Conservation (phyloP, 192 early-diverging fungal species). For the Rhizophagus clarus region DNA sequence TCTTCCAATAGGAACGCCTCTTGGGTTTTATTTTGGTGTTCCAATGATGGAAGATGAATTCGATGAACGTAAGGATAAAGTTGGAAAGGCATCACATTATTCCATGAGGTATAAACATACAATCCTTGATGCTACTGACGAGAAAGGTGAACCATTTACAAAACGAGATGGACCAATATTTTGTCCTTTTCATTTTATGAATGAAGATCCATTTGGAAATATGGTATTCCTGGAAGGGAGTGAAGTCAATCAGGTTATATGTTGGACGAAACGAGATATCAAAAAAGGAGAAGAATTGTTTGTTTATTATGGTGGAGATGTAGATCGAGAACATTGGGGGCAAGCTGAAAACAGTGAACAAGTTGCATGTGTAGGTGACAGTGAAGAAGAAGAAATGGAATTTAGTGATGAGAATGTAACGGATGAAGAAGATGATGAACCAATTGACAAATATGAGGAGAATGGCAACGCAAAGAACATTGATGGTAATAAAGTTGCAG, state of each 20-base stretch:
- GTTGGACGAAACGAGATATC: slow-evolving; percentile 71
- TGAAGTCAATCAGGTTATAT: slow-evolving; percentile 87
- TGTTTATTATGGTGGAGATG: slow-evolving; percentile 84
- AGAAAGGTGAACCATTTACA: slow-evolving; percentile 71
- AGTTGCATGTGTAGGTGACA: neutral
- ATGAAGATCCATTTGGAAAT: slow-evolving; percentile 61
- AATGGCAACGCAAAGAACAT: neutral
- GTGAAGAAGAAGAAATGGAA: slow-evolving; percentile 15
- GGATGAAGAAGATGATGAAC: slow-evolving; percentile 6
- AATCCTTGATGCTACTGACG: slow-evolving; percentile 89
- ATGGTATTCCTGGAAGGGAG: slow-evolving; percentile 79
- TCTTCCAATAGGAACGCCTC: slow-evolving; percentile 70
- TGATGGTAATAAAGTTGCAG: neutral
- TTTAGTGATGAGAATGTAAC: neutral
- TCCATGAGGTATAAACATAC: slow-evolving; percentile 90
- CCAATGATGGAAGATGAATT: slow-evolving; percentile 97
- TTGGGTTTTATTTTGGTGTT: slow-evolving; percentile 95
- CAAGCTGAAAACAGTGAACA: neutral
- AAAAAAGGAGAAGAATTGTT: slow-evolving; percentile 80
- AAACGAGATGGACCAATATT: slow-evolving; percentile 61
- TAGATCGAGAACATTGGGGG: slow-evolving; percentile 76
- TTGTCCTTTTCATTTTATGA: slow-evolving; percentile 95
- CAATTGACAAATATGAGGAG: neutral
- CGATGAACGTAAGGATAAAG: slow-evolving; percentile 81
- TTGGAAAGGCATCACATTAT: slow-evolving; percentile 81